These are phyloP conservation scores for Ophiosphaerella korrae DNA, from an alignment of 2,329 filamentous ascomycete species.

Conservation along the genomic window DNA sequence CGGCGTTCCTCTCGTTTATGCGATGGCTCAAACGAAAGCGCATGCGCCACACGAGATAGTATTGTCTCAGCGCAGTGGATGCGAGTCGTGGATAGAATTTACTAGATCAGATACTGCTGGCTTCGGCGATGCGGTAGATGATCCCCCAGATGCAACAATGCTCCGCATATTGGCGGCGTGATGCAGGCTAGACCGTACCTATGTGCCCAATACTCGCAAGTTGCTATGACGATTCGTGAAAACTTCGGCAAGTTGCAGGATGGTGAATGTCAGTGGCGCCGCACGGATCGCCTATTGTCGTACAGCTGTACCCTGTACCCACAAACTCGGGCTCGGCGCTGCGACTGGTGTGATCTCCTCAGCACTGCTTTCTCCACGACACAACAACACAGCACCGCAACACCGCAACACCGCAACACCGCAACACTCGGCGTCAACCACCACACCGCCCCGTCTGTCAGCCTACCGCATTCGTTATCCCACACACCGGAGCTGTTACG, in stretches of 20 bases:
- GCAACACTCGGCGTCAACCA: not conserved
- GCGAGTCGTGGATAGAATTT: conserved; percentile 34
- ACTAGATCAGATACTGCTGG: conserved; percentile 34
- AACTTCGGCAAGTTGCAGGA: no score
- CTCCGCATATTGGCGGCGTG: not conserved
- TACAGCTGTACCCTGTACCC: no score
- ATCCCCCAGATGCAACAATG: conserved; percentile 22
- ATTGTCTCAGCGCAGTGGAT: conserved; percentile 20
- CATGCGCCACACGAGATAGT: conserved; percentile 17
- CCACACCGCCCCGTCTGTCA: not conserved
- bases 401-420: not conserved
- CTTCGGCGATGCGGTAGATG: conserved; percentile 16
- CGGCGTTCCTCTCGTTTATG: conserved; percentile 19
- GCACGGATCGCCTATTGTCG: no score
- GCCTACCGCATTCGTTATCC: conserved; percentile 3
- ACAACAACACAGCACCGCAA: not conserved
- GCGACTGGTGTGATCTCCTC: no score
- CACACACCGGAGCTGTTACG: conserved; percentile 14
- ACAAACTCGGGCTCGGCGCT: no score
- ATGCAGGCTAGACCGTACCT: not conserved
- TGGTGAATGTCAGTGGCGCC: no score
- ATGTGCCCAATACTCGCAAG: no score
- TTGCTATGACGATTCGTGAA: no score
- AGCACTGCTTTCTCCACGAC: not conserved
- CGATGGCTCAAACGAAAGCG: conserved; percentile 8